Conservation (phyloP, 2,329 filamentous ascomycete genomes). For the Polychaeton citri region DNA sequence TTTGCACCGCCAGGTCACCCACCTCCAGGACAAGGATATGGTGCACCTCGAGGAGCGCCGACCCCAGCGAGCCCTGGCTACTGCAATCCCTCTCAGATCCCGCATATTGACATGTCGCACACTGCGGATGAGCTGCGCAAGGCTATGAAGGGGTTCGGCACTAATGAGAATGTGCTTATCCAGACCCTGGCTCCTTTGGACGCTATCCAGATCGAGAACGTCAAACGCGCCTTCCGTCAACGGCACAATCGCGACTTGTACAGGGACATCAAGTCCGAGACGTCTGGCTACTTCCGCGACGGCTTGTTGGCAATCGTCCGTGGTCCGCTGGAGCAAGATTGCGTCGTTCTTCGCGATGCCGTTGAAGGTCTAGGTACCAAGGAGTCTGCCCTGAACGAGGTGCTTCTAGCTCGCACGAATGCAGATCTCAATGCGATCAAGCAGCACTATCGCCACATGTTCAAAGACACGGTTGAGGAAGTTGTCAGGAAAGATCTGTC, state of each 20-base stretch:
- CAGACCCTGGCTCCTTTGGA: constrained; percentile 57
- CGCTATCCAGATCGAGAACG: constrained; percentile 58
- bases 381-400: constrained; percentile 72
- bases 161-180: constrained; percentile 69
- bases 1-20: constrained; percentile 4
- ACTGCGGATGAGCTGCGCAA: constrained; percentile 60
- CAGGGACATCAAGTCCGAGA: constrained; percentile 65
- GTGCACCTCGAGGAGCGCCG: constrained; percentile 30
- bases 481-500: constrained; percentile 70
- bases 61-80: constrained; percentile 63
- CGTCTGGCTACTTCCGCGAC: constrained; percentile 56
- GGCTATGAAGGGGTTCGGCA: constrained; percentile 91
- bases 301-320: constrained; percentile 61
- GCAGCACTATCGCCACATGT: constrained; percentile 55
- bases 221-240: constrained; percentile 54
- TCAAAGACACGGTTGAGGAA: constrained; percentile 51
- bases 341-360: constrained; percentile 54
- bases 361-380: constrained; percentile 76
- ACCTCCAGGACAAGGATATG: constrained; percentile 1
- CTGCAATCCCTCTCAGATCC: constrained; percentile 49
- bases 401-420: constrained; percentile 70
- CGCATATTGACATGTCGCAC: constrained; percentile 49
- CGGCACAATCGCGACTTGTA: constrained; percentile 55
- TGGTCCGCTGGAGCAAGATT: constrained; percentile 69
- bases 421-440: constrained; percentile 84